These are phyloP conservation scores for Euphorbia peplus DNA, from an alignment of 345 rosid genomes.

Conservation along the genomic window DNA sequence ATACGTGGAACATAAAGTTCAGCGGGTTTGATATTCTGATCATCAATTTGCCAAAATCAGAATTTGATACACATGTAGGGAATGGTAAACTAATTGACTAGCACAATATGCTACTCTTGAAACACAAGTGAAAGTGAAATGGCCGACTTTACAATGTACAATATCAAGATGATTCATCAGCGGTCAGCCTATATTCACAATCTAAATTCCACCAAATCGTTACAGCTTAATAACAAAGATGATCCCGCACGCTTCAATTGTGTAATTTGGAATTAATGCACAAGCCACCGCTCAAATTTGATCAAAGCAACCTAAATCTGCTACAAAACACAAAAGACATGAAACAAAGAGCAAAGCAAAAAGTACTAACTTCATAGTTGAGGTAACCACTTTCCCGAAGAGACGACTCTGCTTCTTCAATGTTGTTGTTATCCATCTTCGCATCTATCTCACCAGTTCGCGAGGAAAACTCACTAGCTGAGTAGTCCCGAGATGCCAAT, in stretches of 20 bases:
- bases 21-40: background rate
- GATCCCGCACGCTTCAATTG: background rate
- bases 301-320: background rate
- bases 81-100: background rate
- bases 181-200: background rate
- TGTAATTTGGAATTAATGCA: background rate
- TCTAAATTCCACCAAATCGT: background rate
- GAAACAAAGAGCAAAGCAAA: background rate
- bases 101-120: background rate
- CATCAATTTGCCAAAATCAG: constrained; percentile 2
- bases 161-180: background rate
- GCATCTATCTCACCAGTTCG: constrained; percentile 54
- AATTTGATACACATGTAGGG: background rate
- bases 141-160: background rate
- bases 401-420: constrained; percentile 76
- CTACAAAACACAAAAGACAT: background rate
- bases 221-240: background rate
- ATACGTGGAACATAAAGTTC: no score
- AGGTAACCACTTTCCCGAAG: constrained; percentile 76
- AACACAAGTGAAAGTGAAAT: background rate
- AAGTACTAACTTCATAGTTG: constrained; percentile 57
- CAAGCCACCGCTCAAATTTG: background rate
- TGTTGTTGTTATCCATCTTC: constrained; percentile 63
- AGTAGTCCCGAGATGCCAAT: constrained; percentile 69
- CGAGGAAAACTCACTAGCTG: constrained; percentile 69